Evolutionary conservation across 106 monocot genomes (phyloP), one percentile per base, ranked within the genome.

Genomic region (Acorus gramineus): DNA sequence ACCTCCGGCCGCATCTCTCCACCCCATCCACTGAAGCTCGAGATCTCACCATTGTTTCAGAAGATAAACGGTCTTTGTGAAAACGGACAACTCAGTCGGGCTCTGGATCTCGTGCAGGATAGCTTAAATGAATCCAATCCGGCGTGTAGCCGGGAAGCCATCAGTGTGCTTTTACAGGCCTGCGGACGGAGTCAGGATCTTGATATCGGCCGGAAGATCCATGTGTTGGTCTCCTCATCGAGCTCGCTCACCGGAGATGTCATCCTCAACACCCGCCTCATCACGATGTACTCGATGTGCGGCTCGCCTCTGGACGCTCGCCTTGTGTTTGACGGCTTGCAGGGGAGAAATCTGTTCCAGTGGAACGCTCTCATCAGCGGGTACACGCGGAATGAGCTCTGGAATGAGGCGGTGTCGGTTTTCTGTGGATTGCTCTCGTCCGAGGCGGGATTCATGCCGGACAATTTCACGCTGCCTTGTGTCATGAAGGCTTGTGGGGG

Each of bases 321-420:
- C 42, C 53, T 3, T 42, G 66, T 84, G n/a, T 87, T 88, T 61
- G 70, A 81, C 7, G 58, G 54, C 1, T 14, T 89, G 7, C 10
- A 14, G 5, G 7, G 6, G 45, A 69, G 69, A 44, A 80, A 79
- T 60, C 63, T 89, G 4, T 76, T 66, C 71, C 89, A 82, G 12
- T 89, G 79, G 82, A 85, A 85, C 71, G 74, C 89, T 52, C 64
- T 89, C 69, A 77, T 89, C 67, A 75, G 71, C 45, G 72, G 73
- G 43, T 82, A 65, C 59, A 64, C 89, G 12, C 55, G 71, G 5
- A 81, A 77, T 59, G 49, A 72, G 59, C 71, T 67, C 14, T 89
- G 75, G 73, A 13, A 50, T 3, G 79, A 82, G 7, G 60, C 85
- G 3, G 2, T 82, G 1, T 50, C 47, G 2, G 4, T 63, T 4